Conservation (phyloP, 495 filamentous ascomycete genomes). For the Achaetomiella virescens region DNA sequence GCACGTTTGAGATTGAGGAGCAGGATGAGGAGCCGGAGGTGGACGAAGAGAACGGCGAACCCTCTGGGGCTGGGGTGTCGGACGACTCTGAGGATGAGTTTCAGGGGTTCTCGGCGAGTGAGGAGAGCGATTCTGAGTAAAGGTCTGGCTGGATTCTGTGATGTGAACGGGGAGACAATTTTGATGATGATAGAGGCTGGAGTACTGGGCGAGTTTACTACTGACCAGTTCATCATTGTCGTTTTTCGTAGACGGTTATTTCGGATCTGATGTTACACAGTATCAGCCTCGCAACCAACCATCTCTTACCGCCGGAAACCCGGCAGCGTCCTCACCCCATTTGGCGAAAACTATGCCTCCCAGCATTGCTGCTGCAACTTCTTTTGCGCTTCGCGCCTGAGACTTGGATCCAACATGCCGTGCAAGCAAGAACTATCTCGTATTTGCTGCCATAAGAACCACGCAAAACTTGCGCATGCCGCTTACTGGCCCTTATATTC, state of each 20-base stretch:
- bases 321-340: too few species aligned
- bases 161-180: background rate
- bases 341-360: too few species aligned
- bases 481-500: too few species aligned
- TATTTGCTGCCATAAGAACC: too few species aligned
- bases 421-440: too few species aligned
- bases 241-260: background rate
- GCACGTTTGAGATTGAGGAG: conserved; percentile 54
- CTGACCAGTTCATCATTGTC: background rate
- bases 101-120: conserved; percentile 39
- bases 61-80: conserved; percentile 18
- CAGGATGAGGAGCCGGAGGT: conserved; percentile 34
- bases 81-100: conserved; percentile 45
- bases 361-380: too few species aligned
- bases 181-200: background rate
- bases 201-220: background rate
- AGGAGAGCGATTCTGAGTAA: conserved; percentile 41
- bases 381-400: too few species aligned
- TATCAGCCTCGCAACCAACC: too few species aligned
- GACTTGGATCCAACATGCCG: too few species aligned
- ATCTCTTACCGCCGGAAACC: too few species aligned
- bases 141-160: background rate
- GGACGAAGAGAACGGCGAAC: conserved; percentile 23
- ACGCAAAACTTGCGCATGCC: too few species aligned
- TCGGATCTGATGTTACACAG: too few species aligned